A percentile compares a stretch with the other conserved stretches of the same genome.
Evolutionary conservation across 164 flowering plant genomes (phyloP).

Genomic region (Stephania cephalantha): DNA sequence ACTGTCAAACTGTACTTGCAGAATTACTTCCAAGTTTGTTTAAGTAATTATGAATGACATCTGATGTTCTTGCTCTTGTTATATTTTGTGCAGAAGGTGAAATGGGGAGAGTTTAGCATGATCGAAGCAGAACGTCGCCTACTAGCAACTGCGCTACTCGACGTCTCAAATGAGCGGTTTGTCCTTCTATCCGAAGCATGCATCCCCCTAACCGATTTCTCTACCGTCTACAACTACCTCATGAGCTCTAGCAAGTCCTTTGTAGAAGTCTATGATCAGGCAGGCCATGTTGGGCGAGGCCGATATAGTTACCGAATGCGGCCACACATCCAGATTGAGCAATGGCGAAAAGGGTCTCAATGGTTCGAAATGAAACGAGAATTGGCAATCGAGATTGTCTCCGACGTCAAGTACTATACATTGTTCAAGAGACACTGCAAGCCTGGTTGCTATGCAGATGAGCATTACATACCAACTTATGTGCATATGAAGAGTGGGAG

Average conservation of each 20-base stretch:
- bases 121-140: conserved; percentile 71
- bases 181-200: conserved; percentile 80
- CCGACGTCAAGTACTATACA: conserved; percentile 41
- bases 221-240: conserved; percentile 60
- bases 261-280: conserved; percentile 44
- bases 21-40: not conserved
- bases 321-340: conserved; percentile 31
- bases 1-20: not conserved
- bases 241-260: conserved; percentile 39
- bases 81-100: conserved; percentile 40
- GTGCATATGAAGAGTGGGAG: conserved; percentile 32
- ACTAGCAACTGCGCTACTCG: conserved; percentile 69
- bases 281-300: conserved; percentile 53
- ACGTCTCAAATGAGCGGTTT: conserved; percentile 63
- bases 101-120: conserved; percentile 70
- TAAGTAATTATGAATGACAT: not conserved
- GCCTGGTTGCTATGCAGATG: conserved; percentile 44
- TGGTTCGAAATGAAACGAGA: conserved; percentile 64
- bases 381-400: conserved; percentile 43
- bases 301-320: conserved; percentile 43
- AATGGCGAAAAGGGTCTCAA: conserved; percentile 79
- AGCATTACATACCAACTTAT: conserved; percentile 70
- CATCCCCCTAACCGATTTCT: conserved; percentile 77
- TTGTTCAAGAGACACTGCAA: conserved; percentile 38
- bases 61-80: not conserved